Percentiles rank a stretch among this genome's conserved stretches.
These are phyloP conservation scores for Leersia perrieri DNA, from an alignment of 176 grass and related monocot species.

Conservation along the genomic window DNA sequence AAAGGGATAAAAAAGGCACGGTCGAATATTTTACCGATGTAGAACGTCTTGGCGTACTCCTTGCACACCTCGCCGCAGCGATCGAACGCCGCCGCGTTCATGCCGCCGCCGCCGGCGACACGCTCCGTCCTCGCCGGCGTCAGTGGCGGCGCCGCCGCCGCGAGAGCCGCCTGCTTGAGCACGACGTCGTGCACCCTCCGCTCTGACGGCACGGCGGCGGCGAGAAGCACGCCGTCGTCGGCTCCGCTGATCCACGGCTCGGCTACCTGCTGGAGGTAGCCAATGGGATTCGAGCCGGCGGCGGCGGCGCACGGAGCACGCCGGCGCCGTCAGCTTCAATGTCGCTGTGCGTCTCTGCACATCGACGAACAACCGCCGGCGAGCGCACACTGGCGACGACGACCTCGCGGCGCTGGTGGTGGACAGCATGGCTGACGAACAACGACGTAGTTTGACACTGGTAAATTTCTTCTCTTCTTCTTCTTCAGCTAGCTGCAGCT, in stretches of 20 bases:
- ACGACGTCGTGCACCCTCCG: constrained; percentile 80
- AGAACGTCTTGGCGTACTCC: constrained; percentile 98
- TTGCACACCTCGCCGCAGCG: constrained; percentile 77
- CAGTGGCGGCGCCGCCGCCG: neutral
- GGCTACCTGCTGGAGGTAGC: constrained; percentile 33
- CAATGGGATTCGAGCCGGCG: constrained; percentile 28
- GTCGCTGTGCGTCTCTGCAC: neutral
- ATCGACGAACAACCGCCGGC: neutral
- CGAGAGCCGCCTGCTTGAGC: constrained; percentile 72
- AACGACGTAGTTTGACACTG: neutral
- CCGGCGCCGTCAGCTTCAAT: neutral
- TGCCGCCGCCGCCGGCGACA: too few relatives aligned
- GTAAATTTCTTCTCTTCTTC: neutral
- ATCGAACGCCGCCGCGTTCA: constrained; percentile 64
- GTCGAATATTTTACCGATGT: constrained; percentile 73
- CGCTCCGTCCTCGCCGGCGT: constrained; percentile 8
- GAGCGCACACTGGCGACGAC: neutral
- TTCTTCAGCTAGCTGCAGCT: neutral
- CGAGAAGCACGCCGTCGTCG: neutral
- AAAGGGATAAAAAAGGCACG: too few relatives aligned
- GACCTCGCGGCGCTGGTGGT: neutral
- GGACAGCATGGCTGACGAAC: constrained; percentile 20
- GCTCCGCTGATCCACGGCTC: constrained; percentile 35
- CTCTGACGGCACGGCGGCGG: constrained; percentile 39
- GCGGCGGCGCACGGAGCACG: constrained; percentile 36